Evolutionary conservation across 495 filamentous ascomycete species (phyloP), one percentile per base, ranked within the genome.

Genomic region (Xylaria longipes): DNA sequence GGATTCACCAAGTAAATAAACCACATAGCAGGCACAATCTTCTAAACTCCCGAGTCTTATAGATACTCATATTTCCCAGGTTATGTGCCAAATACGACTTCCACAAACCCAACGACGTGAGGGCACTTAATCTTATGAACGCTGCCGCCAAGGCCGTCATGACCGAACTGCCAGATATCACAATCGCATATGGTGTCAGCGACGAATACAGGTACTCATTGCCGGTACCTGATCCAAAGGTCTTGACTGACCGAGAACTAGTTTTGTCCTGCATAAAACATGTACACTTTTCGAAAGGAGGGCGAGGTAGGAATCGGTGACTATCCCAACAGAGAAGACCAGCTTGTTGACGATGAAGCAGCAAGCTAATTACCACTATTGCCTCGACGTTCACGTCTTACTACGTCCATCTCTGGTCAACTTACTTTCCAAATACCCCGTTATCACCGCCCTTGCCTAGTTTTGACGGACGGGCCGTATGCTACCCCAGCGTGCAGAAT

Each of bases 41-140:
- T 39, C n/a, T 41, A 27, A 50, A 37, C 72, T 31, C n/a, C 68
- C 20, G 29, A 60, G 15, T 37, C 57, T 65, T 25, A 33, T 72
- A 96, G 91, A 76, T 22, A 15, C 31, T 37, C 20, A 25, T 41
- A 2, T 35, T n/a, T 20, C 7, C 27, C 39, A 71, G 69, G 22
- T 89, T 98, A 71, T 92, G 92, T 50, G 84, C 86, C 66, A 95
- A 93, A 74, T 94, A 99, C 82, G 82, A 79, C 6, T 98, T 97
- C 76, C 85, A 88, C 71, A 98, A 98, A 76, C 96, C 96, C 22
- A 99, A 98, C 83, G 96, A 99, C 79, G 86, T 86, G 63, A 88
- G 91, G 57, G 96, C 95, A 35, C 84, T 98, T 3, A 88, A 96
- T 81, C 89, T 99, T 73, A 98, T 98, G 96, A 99, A 98, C 77